Conservation (phyloP, 345 rosid genomes). For the Microcos paniculata region DNA sequence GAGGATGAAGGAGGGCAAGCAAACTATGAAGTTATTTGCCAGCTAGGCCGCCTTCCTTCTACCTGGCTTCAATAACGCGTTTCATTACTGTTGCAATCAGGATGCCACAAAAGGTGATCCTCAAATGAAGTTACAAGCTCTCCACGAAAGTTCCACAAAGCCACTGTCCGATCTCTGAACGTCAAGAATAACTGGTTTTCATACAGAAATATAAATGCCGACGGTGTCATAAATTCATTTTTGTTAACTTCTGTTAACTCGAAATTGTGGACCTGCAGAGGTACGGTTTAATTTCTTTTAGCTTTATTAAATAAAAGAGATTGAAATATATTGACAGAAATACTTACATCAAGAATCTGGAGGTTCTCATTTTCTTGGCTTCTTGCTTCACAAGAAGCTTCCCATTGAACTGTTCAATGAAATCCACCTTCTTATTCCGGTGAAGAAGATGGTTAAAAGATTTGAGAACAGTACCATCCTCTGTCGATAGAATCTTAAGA, state of each 20-base stretch:
- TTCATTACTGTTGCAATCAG: slow-evolving; percentile 95
- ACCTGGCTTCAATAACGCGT: too few relatives aligned
- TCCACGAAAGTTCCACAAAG: slow-evolving; percentile 96
- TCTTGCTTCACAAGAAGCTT: slow-evolving; percentile 99
- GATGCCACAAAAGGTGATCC: slow-evolving; percentile 95
- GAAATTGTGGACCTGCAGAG: slow-evolving; percentile 67
- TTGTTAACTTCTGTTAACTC: slow-evolving; percentile 80
- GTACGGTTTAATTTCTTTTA: not conserved
- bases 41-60: too few relatives aligned
- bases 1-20: too few relatives aligned
- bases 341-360: slow-evolving; percentile 91
- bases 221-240: slow-evolving; percentile 89
- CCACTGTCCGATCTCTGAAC: slow-evolving; percentile 78
- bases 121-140: slow-evolving; percentile 98
- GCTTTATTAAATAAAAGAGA: not conserved
- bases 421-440: slow-evolving; percentile 95
- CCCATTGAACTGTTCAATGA: slow-evolving; percentile 95
- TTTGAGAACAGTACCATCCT: slow-evolving; percentile 97
- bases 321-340: not conserved
- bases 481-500: slow-evolving; percentile 85
- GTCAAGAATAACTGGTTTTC: slow-evolving; percentile 95
- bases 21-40: too few relatives aligned
- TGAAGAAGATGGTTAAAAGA: slow-evolving; percentile 87
- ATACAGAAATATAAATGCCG: slow-evolving; percentile 89
- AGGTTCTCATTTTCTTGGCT: slow-evolving; percentile 97